A percentile compares a stretch with the other conserved stretches of the same genome.
phyloP scores from a whole-genome alignment of 2,329 filamentous ascomycete species.

The Venturia nashicola region DNA sequence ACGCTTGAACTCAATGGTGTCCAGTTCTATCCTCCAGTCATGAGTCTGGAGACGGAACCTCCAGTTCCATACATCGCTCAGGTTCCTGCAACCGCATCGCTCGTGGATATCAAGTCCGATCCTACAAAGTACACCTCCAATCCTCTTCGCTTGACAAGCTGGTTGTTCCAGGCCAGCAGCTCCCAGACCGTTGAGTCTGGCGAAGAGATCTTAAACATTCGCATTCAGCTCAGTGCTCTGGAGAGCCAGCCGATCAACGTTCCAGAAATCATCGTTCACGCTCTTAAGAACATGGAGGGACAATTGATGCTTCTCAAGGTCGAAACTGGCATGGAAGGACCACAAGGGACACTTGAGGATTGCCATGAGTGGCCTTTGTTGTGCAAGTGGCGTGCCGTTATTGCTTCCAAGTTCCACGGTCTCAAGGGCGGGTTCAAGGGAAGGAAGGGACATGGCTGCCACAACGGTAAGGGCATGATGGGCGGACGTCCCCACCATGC shows the following conservation, averaged over 20 bases:
- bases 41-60: not conserved
- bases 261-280: conserved; percentile 23
- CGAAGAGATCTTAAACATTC: conserved; percentile 26
- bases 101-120: conserved; percentile 12
- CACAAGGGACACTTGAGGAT: not conserved
- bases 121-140: conserved; percentile 13
- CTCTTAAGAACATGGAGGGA: conserved; percentile 24
- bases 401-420: conserved; percentile 19
- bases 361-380: conserved; percentile 22
- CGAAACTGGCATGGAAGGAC: conserved; percentile 13
- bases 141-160: conserved; percentile 21
- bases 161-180: conserved; percentile 20
- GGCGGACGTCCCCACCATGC: conserved; percentile 17
- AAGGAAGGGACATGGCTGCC: conserved; percentile 22
- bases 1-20: conserved; percentile 23
- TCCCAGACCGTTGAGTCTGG: conserved; percentile 24
- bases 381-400: conserved; percentile 30
- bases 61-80: conserved; percentile 17
- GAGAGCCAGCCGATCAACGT: conserved; percentile 20
- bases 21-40: conserved; percentile 25
- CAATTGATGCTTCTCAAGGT: conserved; percentile 26
- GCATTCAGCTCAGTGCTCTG: conserved; percentile 22
- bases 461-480: conserved; percentile 17
- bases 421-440: conserved; percentile 14
- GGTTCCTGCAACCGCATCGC: conserved; percentile 16